Base-by-base conservation (phyloP, 352 stramenopile genomes). In the Phytophthora megakarya region DNA sequence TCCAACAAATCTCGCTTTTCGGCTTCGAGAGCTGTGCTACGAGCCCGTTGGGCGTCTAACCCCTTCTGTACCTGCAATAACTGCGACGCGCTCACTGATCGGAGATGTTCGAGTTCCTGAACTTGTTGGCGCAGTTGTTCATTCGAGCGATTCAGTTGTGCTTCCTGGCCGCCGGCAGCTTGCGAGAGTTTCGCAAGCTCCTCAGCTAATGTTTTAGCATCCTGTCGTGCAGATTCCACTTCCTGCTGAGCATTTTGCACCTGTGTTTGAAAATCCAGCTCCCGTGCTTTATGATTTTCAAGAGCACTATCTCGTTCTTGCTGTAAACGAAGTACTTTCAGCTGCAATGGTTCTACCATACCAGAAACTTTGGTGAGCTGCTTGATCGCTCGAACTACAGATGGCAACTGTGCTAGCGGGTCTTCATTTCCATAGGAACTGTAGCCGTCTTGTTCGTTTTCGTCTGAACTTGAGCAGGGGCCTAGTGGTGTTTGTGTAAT, bases 1-100 rank as follows among this genome's bases (percentile, higher is more conserved):
- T 80, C 71, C 3, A 92, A 61, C 23, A 92, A 59, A 37, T 92
- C 81, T 2, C 75, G 73, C 54, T 92, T 92, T 25, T 90, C 84
- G 18, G 37, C 49, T 57, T 92, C 84, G 1, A 92, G 65, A 15
- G 85, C 65, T 22, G 65, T 50, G 3, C 75, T 78, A 15, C 84
- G 73, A 13, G 52, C 28, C 5, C 76, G 72, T 28, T 88, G 79
- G 0, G 62, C 61, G 4, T 93, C 84, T 11, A 91, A 35, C 9
- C 45, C 67, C 37, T 87, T 85, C 23, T 89, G 81, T 3, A 90
- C 58, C 22, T 93, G 84, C n/a, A 89, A 47, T 9, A 77, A 57
- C 46, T 90, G 78, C n/a, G 88, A 51, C 0, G 61, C 71, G 30
- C 59, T 67, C 1, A 30, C 43, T 4, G 63, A 56, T 2, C 75